Base-by-base conservation (phyloP, 1,284 basidiomycete genomes). In the Moesziomyces aphidis region DNA sequence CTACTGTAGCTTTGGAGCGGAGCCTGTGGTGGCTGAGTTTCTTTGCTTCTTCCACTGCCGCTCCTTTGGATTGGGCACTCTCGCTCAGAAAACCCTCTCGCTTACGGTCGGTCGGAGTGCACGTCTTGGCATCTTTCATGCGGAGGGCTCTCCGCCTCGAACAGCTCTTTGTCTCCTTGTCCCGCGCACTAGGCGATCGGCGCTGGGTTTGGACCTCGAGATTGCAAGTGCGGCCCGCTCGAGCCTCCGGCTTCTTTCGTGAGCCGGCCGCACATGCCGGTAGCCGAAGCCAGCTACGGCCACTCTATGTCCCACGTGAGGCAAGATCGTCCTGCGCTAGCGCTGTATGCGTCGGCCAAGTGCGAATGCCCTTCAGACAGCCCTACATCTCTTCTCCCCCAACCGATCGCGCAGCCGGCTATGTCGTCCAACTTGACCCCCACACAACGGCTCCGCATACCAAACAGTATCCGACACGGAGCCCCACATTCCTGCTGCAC, bases 191-290 rank as follows among this genome's bases (percentile, higher is more conserved):
- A 21, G 21, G 52, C 46, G 36, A 39, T 23, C 36, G 36, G 17
- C 31, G 46, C 52, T 53, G 42, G 43, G 52, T 23, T 47, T 9
- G 46, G 13, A 24, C 42, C 22, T 21, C 39, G 15, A 39, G 34
- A 36, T 19, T 22, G n/a, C n/a, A 26, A 19, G 5, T 36, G 26
- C n/a, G 13, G n/a, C n/a, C 53, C 47, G 60, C 47, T 23, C 39
- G 34, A 47, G 53, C 63, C 63, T 50, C 53, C 63, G 63, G 63
- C 57, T 60, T 66, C 57, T 66, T 66, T 42, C 9, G 28, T 26
- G 43, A 10, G 11, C 63, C 57, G 64, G 42, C 53, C 44, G 57
- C 46, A 23, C 53, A 31, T 36, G 45, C 57, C 57, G 64, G 64
- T 66, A 66, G 48, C 64, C 57, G 58, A 50, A 26, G n/a, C 8